These are phyloP conservation scores for Lojkania enalia DNA, from an alignment of 2,329 filamentous ascomycete species.

Conservation along the genomic window DNA sequence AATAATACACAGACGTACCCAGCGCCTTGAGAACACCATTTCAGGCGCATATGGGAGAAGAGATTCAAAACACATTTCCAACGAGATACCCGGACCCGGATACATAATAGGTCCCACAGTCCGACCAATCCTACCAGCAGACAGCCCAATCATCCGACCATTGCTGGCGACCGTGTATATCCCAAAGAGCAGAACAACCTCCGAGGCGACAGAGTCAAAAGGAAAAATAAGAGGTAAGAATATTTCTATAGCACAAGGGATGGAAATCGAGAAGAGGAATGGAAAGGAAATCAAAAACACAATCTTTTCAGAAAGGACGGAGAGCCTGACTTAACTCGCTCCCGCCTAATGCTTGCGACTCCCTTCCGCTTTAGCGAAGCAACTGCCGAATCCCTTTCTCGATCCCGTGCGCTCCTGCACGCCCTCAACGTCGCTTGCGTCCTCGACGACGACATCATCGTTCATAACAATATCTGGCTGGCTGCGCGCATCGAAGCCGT, in stretches of 20 bases:
- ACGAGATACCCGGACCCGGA: neutral
- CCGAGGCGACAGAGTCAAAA: conserved; percentile 5
- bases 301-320: conserved; percentile 29
- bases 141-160: conserved; percentile 11
- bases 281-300: conserved; percentile 21
- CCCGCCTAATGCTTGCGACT: conserved; percentile 40
- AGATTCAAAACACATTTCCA: conserved; percentile 16
- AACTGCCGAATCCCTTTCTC: conserved; percentile 35
- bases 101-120: neutral
- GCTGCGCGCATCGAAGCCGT: conserved; percentile 42
- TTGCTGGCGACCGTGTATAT: conserved; percentile 23
- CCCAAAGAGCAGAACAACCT: conserved; percentile 3
- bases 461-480: conserved; percentile 41
- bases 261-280: conserved; percentile 13
- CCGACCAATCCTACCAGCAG: conserved; percentile 8
- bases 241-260: conserved; percentile 23
- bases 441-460: conserved; percentile 45
- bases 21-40: conserved; percentile 23
- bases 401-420: conserved; percentile 36
- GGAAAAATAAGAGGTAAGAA: conserved; percentile 11
- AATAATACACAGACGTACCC: conserved; percentile 32
- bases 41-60: conserved; percentile 20
- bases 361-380: conserved; percentile 41
- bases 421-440: conserved; percentile 45
- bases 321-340: conserved; percentile 33